Base-by-base conservation (phyloP, 2,329 filamentous ascomycete genomes). In the Penicillium sp. region DNA sequence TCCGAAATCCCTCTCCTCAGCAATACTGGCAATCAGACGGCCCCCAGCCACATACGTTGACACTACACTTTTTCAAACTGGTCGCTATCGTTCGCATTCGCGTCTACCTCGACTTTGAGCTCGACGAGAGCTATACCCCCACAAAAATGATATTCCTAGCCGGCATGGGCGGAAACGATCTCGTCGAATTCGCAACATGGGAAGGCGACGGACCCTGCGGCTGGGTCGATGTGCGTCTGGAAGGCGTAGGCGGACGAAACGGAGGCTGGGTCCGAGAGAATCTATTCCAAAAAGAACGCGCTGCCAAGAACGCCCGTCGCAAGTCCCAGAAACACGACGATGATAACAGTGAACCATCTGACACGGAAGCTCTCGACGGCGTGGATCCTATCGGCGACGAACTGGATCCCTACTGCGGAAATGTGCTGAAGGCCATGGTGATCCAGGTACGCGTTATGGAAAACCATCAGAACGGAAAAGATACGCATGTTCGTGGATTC, bases 391-490 rank as follows among this genome's bases (percentile, higher is more conserved):
- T 66, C 6, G 61, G 66, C 1, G 61, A 67, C 2, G 62, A 65
- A 2, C 57, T 67, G 1, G 73, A 75, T 49, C 66, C 67, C 45
- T 81, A 80, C 46, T 86, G 85, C 67, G 88, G 83, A 40, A 89
- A 87, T 65, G 89, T 92, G 1, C 83, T 97, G 18, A 86, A 92
- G 57, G 92, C 90, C 15, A 96, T 93, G 77, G 85, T 97, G 27
- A 82, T 99, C 26, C 92, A 97, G 73, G 87, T 97, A 68, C 87
- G 89, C 63, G 88, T 99, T 47, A 83, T 93, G 49, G 94, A 97
- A 77, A 99, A 99, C 69, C 94, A 99, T 73, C 94, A 99, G 76
- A 99, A 99, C 72, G 94, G 94, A 61, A 99, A 99, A 73, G 94
- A 99, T 72, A 99, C 94, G n/a, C 94, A 99, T 79, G 83, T 99